These are phyloP conservation scores for Fraxinus americana DNA, from an alignment of 257 asterid species.

Conservation along the genomic window DNA sequence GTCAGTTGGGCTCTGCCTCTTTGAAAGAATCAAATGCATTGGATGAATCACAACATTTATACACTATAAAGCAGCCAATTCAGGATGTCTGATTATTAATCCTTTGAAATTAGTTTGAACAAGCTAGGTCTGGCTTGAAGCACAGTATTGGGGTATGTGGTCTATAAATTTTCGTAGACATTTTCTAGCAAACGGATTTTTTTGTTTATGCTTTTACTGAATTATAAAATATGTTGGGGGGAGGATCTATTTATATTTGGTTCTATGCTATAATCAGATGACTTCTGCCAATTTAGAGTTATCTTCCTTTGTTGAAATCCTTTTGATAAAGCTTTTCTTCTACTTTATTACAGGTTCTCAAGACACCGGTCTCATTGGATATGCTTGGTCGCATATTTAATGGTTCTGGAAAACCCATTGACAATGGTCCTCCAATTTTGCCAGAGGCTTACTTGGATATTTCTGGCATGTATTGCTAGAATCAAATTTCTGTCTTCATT, in stretches of 20 bases:
- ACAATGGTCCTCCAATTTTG: slow-evolving; percentile 59
- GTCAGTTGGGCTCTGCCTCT: neutral
- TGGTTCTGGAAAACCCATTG: slow-evolving; percentile 46
- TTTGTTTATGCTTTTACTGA: neutral
- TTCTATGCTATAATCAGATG: neutral
- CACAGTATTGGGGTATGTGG: neutral
- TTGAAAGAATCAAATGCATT: neutral
- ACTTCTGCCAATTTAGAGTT: neutral
- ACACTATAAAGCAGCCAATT: neutral
- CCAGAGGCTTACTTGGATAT: slow-evolving; percentile 66
- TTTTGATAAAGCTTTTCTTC: neutral
- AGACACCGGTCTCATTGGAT: slow-evolving; percentile 14
- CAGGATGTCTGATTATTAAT: neutral
- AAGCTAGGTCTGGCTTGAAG: slow-evolving; percentile 1
- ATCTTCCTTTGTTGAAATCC: neutral
- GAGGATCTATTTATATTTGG: neutral
- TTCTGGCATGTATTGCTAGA: slow-evolving; percentile 41
- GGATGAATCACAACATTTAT: neutral
- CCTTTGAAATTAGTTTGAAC: slow-evolving; percentile 4
- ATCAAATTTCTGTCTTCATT: slow-evolving; percentile 8
- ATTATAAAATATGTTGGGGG: neutral
- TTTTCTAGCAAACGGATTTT: neutral
- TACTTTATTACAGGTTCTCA: neutral
- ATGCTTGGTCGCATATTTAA: slow-evolving; percentile 23
- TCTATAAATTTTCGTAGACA: slow-evolving; percentile 2